phyloP scores from a whole-genome alignment of 1,284 basidiomycete species.

The Ustilago tritici region DNA sequence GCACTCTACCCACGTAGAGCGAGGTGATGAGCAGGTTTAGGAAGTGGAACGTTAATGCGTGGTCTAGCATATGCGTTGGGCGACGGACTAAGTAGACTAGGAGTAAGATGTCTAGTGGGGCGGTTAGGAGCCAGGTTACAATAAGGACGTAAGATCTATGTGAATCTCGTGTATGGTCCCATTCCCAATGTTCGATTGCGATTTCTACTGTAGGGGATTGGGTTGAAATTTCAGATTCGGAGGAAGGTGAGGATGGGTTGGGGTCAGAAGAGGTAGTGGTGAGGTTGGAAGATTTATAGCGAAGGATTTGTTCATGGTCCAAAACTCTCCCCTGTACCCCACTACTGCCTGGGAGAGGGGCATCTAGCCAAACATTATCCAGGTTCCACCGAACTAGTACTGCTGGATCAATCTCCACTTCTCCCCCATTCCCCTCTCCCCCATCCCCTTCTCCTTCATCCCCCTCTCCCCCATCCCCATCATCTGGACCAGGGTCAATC shows the following conservation, averaged over 20 bases:
- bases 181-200: slow-evolving; percentile 73
- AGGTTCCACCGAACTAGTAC: slow-evolving; percentile 32
- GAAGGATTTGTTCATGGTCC: slow-evolving; percentile 28
- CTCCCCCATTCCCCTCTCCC: not conserved
- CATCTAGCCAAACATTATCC: slow-evolving; percentile 70
- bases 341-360: not conserved
- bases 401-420: slow-evolving; percentile 13
- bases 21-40: slow-evolving; percentile 91
- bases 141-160: slow-evolving; percentile 20
- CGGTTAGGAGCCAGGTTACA: slow-evolving; percentile 31
- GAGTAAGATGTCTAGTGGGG: slow-evolving; percentile 75
- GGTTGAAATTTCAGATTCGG: not conserved
- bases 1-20: slow-evolving; percentile 87
- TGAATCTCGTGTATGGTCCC: slow-evolving; percentile 69
- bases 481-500: too few relatives aligned
- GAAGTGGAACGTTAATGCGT: slow-evolving; percentile 87
- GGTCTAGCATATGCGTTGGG: slow-evolving; percentile 94
- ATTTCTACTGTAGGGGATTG: slow-evolving; percentile 70
- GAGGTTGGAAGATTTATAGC: slow-evolving; percentile 28
- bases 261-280: slow-evolving; percentile 8
- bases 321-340: slow-evolving; percentile 9
- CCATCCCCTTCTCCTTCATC: not conserved
- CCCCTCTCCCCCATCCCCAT: not conserved
- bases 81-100: slow-evolving; percentile 87
- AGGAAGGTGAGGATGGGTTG: not conserved